Percentiles rank a stretch among this genome's conserved stretches.
Evolutionary conservation across 2,329 filamentous ascomycete genomes (phyloP).

Genomic region (Calonectria crousiana): DNA sequence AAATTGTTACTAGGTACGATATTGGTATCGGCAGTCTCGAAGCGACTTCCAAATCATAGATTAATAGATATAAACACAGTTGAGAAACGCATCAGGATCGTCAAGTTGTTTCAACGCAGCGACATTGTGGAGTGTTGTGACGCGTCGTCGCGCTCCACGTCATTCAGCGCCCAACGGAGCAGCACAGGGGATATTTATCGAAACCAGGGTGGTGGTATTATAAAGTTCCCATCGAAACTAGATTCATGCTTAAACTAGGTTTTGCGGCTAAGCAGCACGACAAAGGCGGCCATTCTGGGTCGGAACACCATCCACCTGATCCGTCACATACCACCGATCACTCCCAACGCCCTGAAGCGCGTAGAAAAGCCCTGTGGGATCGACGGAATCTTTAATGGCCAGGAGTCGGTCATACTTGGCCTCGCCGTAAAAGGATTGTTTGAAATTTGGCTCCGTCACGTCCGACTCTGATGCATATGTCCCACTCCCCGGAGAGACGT

Average conservation of each 20-base stretch:
- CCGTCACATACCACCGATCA: background rate
- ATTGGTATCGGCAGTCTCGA: background rate
- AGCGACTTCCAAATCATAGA: background rate
- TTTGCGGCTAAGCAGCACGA: background rate
- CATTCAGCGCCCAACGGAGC: background rate
- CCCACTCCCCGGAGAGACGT: background rate
- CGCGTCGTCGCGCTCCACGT: background rate
- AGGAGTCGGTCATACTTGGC: background rate
- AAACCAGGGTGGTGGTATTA: background rate
- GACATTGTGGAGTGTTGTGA: background rate
- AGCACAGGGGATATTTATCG: background rate
- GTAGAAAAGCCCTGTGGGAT: background rate
- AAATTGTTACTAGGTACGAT: background rate
- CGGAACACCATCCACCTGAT: background rate
- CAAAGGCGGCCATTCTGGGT: background rate
- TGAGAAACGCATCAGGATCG: background rate
- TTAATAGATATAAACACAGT: background rate
- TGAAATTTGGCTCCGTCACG: background rate
- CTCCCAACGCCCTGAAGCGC: background rate
- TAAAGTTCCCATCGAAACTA: background rate
- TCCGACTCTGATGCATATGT: background rate
- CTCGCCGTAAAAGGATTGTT: background rate
- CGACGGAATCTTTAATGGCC: background rate
- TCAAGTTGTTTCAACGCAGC: background rate
- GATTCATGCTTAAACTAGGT: background rate